Percentiles rank a stretch among this genome's conserved stretches.
Evolutionary conservation across 768 basidiomycete species (phyloP).

Genomic region (Candolleomyces aberdarensis): DNA sequence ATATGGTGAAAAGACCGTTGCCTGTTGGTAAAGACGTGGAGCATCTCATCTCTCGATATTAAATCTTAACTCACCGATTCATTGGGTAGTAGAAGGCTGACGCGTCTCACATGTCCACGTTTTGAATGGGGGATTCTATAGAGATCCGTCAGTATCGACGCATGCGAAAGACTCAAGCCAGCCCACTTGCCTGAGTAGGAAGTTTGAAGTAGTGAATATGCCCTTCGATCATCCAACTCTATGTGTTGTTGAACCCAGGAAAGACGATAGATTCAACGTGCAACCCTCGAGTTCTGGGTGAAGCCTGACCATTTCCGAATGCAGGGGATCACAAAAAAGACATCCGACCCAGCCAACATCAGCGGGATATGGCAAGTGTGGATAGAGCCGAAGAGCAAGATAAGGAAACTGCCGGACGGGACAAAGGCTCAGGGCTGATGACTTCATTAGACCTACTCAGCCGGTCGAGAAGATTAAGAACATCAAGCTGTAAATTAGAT

Average conservation of each 20-base stretch:
- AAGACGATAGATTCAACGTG: neutral
- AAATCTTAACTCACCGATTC: neutral
- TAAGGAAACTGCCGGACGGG: neutral
- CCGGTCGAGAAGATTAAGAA: neutral
- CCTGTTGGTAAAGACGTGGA: too few relatives aligned
- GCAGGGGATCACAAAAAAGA: neutral
- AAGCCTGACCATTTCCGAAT: neutral
- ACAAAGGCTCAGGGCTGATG: neutral
- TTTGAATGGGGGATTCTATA: neutral
- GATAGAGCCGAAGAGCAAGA: neutral
- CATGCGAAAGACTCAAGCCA: neutral
- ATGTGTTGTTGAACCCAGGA: neutral
- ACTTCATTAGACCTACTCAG: neutral
- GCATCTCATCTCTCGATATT: neutral
- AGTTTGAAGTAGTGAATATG: neutral
- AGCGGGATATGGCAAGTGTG: too few relatives aligned
- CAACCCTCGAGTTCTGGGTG: neutral
- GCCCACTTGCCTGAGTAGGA: neutral
- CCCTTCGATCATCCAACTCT: neutral
- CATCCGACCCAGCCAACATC: too few relatives aligned
- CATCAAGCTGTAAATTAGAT: neutral
- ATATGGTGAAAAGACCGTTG: too few relatives aligned
- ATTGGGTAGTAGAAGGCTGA: neutral
- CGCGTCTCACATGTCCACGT: neutral
- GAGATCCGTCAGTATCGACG: neutral